A percentile compares a stretch with the other conserved stretches of the same genome.
These are phyloP conservation scores for Erysimum cheiri DNA, from an alignment of 441 rosid genomes.

Conservation along the genomic window DNA sequence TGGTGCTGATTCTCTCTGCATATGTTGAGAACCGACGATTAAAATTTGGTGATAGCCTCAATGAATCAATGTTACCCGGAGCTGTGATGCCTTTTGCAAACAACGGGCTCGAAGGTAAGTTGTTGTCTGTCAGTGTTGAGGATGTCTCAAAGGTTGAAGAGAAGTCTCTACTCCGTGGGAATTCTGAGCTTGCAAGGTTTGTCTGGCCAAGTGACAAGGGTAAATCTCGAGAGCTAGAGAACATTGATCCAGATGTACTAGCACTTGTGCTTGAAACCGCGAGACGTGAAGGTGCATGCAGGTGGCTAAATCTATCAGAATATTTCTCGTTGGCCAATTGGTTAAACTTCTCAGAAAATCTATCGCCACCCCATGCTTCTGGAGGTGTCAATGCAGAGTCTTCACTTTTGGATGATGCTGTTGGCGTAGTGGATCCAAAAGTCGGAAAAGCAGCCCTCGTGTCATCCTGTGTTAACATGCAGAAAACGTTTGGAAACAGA, in stretches of 20 bases:
- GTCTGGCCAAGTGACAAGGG: constrained; percentile 59
- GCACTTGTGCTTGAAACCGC: constrained; percentile 58
- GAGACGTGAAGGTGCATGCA: constrained; percentile 72
- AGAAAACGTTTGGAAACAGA: background rate
- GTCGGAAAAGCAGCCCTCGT: constrained; percentile 51
- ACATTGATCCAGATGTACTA: constrained; percentile 65
- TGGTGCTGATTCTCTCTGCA: constrained; percentile 87
- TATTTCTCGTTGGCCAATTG: constrained; percentile 77
- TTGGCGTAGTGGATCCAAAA: constrained; percentile 54
- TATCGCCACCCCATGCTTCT: constrained; percentile 99
- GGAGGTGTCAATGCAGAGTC: constrained; percentile 89
- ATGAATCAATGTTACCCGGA: constrained; percentile 57
- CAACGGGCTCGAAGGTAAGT: constrained; percentile 59
- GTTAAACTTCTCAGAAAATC: constrained; percentile 65
- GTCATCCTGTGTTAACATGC: constrained; percentile 62
- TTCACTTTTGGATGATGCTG: constrained; percentile 72
- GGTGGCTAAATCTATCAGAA: constrained; percentile 61
- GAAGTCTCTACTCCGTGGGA: constrained; percentile 59
- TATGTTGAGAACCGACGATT: constrained; percentile 74
- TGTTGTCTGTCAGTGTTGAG: constrained; percentile 58
- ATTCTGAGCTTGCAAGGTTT: constrained; percentile 55
- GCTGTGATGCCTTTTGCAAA: constrained; percentile 55
- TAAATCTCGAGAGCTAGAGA: constrained; percentile 70
- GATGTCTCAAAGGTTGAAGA: constrained; percentile 56
- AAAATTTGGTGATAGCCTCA: constrained; percentile 57